phyloP scores from a whole-genome alignment of 164 flowering plant genomes.

The Aristolochia californica region DNA sequence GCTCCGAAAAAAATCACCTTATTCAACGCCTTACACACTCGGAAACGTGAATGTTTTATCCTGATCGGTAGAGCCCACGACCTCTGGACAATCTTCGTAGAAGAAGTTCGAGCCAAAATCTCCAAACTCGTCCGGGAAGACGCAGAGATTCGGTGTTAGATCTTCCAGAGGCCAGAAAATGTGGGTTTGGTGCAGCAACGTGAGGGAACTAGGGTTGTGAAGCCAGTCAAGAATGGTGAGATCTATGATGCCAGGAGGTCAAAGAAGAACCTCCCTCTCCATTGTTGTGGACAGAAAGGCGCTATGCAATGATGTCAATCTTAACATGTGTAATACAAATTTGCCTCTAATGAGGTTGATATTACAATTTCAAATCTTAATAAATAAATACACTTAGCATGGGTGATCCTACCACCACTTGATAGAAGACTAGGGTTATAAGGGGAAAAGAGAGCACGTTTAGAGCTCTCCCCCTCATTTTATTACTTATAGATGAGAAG shows the following conservation, averaged over 20 bases:
- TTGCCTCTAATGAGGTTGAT: no score
- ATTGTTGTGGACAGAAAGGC: conserved; percentile 55
- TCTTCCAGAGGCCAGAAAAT: conserved; percentile 10
- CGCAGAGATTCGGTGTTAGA: conserved; percentile 25
- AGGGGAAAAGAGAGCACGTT: no score
- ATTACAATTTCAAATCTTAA: no score
- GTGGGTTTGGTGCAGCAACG: conserved; percentile 13
- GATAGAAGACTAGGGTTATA: no score
- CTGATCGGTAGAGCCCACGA: conserved; percentile 29
- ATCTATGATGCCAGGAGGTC: conserved; percentile 11
- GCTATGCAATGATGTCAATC: conserved; percentile 57
- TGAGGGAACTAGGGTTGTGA: conserved; percentile 41
- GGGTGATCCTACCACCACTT: no score
- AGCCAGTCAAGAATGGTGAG: conserved; percentile 16
- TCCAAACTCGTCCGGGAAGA: conserved; percentile 38
- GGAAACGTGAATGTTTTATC: conserved; percentile 50
- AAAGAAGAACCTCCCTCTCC: conserved; percentile 51
- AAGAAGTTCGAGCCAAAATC: conserved; percentile 41
- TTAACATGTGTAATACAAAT: no score
- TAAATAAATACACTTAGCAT: no score
- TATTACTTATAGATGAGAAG: no score
- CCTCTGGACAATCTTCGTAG: conserved; percentile 66
- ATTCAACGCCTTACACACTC: conserved; percentile 35
- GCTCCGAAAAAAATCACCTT: conserved; percentile 26
- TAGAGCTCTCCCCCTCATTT: no score